Evolutionary conservation across 192 early-diverging fungal species (phyloP).

Genomic region (Podila verticillata): DNA sequence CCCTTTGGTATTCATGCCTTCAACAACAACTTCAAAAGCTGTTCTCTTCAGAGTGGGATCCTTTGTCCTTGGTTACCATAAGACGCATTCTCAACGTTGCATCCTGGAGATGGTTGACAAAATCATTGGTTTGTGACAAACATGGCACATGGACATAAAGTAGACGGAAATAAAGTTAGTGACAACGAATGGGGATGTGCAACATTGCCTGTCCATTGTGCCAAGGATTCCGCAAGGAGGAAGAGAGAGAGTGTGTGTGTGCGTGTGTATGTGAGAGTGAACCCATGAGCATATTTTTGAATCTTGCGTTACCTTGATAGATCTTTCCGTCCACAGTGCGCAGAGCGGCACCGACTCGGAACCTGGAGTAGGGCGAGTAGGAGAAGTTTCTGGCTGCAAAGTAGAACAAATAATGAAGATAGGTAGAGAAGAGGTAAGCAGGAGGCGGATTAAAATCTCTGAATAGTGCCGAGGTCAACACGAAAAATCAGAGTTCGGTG

Average conservation of each 20-base stretch:
- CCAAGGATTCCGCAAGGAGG: too few species aligned
- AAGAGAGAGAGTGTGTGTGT: too few species aligned
- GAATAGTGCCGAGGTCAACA: neutral
- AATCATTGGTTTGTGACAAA: neutral
- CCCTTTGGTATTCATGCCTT: too few species aligned
- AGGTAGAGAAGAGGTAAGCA: neutral
- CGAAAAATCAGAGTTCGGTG: neutral
- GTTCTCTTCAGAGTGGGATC: too few species aligned
- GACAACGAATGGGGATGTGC: too few species aligned
- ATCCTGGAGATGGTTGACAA: too few species aligned
- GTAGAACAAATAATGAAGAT: neutral
- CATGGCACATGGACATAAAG: neutral
- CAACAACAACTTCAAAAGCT: too few species aligned
- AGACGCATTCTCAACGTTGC: conserved; percentile 92
- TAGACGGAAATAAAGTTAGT: conserved; percentile 3
- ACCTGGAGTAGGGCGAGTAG: conserved; percentile 93
- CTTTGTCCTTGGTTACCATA: conserved; percentile 61
- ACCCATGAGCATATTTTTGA: too few species aligned
- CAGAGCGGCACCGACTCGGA: conserved; percentile 89
- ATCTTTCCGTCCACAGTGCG: conserved; percentile 71
- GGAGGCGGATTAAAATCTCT: neutral
- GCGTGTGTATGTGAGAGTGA: too few species aligned
- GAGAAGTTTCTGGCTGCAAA: conserved; percentile 72
- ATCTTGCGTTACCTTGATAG: conserved; percentile 55
- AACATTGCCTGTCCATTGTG: too few species aligned